Conservation (phyloP, 2,329 filamentous ascomycete genomes). For the Scedosporium dehoogii region DNA sequence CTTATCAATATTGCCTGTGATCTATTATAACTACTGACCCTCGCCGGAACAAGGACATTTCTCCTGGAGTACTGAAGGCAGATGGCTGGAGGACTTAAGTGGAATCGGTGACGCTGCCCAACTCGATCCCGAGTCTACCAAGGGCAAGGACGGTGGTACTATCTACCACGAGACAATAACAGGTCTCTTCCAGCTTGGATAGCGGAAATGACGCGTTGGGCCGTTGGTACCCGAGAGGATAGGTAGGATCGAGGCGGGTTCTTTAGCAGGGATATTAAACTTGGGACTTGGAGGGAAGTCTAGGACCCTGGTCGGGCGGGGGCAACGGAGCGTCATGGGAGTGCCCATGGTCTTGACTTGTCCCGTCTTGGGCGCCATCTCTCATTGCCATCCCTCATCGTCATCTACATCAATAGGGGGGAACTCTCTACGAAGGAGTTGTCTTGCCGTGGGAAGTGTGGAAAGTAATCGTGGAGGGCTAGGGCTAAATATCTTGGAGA, state of each 20-base stretch:
- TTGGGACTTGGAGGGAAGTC: conserved; percentile 77
- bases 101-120: not conserved
- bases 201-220: conserved; percentile 53
- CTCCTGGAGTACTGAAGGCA: too few relatives aligned
- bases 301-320: conserved; percentile 74
- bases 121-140: conserved; percentile 10
- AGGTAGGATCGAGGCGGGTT: too few relatives aligned
- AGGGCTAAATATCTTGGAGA: too few relatives aligned
- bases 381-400: conserved; percentile 65
- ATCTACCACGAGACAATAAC: too few relatives aligned
- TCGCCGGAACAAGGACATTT: too few relatives aligned
- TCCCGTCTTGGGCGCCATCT: conserved; percentile 51
- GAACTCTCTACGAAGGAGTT: conserved; percentile 36
- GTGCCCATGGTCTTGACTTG: conserved; percentile 67
- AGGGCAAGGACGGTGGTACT: too few relatives aligned
- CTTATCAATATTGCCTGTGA: too few relatives aligned
- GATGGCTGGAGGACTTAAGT: not conserved
- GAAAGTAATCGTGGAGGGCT: too few relatives aligned
- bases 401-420: conserved; percentile 55
- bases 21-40: too few relatives aligned
- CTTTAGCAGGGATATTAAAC: conserved; percentile 36
- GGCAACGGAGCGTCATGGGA: conserved; percentile 60
- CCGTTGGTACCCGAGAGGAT: conserved; percentile 53
- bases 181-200: conserved; percentile 49
- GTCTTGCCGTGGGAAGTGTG: too few relatives aligned